Percentiles rank a stretch among this genome's conserved stretches.
These are phyloP conservation scores for Diaporthe nobilis DNA, from an alignment of 2,329 filamentous ascomycete genomes.

Conservation along the genomic window DNA sequence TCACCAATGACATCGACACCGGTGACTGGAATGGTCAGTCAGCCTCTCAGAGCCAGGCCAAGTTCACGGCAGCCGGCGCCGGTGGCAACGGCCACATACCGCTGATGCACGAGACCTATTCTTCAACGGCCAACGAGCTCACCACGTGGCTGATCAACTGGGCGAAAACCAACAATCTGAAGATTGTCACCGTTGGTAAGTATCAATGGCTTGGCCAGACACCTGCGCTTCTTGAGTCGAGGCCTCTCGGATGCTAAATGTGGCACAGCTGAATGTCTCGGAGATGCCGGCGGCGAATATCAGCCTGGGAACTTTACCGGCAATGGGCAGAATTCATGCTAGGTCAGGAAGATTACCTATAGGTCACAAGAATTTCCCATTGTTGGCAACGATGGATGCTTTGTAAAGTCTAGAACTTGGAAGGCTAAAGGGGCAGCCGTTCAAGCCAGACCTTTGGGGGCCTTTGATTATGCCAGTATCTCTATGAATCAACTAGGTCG, in stretches of 20 bases:
- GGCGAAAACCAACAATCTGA: constrained; percentile 62
- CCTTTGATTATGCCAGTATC: neutral
- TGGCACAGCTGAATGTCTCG: constrained; percentile 59
- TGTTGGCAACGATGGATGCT: neutral
- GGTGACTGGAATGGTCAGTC: constrained; percentile 72
- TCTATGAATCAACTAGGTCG: neutral
- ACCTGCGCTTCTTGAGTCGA: neutral
- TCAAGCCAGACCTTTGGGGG: neutral
- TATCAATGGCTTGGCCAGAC: constrained; percentile 34
- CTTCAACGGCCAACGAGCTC: constrained; percentile 62
- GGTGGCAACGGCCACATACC: constrained; percentile 65
- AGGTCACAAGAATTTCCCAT: no score
- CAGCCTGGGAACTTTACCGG: constrained; percentile 56
- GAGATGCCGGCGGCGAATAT: constrained; percentile 57
- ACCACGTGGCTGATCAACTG: constrained; percentile 66
- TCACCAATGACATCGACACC: constrained; percentile 73
- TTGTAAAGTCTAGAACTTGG: neutral
- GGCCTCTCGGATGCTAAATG: neutral
- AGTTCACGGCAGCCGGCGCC: constrained; percentile 62
- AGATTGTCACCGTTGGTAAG: constrained; percentile 66
- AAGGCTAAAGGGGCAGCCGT: no score
- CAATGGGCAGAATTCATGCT: constrained; percentile 51
- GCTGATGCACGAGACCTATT: constrained; percentile 70
- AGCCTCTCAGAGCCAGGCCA: constrained; percentile 65
- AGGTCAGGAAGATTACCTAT: neutral